These are phyloP conservation scores for Nasturtium officinale DNA, from an alignment of 345 rosid genomes.

Conservation along the genomic window DNA sequence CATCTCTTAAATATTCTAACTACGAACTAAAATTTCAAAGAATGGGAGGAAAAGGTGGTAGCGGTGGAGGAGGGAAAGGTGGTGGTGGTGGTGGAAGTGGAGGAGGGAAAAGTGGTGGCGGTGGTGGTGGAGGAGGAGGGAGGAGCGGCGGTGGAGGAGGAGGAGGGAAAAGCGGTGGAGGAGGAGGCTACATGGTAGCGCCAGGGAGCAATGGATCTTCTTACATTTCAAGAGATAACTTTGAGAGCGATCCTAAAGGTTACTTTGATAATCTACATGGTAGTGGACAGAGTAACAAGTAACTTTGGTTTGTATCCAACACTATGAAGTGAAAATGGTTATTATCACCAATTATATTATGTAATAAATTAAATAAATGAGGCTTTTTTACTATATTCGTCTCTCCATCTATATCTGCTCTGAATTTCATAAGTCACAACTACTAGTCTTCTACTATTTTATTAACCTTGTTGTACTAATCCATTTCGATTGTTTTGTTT, in stretches of 20 bases:
- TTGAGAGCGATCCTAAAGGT: conserved; percentile 39
- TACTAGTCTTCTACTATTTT: too few species aligned
- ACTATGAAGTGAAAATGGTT: conserved; percentile 5
- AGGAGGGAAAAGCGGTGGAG: neutral
- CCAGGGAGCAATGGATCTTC: conserved; percentile 34
- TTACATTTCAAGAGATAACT: conserved; percentile 39
- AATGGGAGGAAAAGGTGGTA: conserved; percentile 22
- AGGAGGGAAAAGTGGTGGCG: conserved; percentile 3
- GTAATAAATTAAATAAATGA: conserved; percentile 1
- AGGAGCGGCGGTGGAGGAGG: neutral
- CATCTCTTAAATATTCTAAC: neutral
- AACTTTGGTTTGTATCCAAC: neutral
- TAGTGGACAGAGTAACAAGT: conserved; percentile 34
- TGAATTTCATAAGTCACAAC: too few species aligned
- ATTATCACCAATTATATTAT: neutral
- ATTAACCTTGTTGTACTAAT: too few species aligned
- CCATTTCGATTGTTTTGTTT: neutral
- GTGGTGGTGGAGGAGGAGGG: conserved; percentile 17
- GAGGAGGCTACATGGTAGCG: conserved; percentile 31
- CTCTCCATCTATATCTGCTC: neutral
- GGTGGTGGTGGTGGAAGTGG: neutral
- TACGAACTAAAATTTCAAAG: neutral
- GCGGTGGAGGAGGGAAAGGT: neutral
- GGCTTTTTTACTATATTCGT: neutral
- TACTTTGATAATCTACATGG: conserved; percentile 39